Conservation (phyloP, 306 rosid species). For the Begonia loranthoides region DNA sequence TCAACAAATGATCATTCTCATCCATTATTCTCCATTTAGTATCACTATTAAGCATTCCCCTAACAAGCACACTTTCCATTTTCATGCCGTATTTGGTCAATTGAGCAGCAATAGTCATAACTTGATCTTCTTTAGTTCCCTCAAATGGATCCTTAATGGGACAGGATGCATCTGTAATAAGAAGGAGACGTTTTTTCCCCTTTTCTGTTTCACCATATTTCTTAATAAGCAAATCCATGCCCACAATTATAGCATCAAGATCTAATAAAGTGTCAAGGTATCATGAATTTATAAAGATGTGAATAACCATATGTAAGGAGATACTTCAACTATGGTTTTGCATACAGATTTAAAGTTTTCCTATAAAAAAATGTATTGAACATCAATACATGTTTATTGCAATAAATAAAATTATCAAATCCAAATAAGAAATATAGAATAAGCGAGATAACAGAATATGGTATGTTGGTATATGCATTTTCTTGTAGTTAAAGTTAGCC, state of each 20-base stretch:
- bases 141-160: slow-evolving; percentile 60
- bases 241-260: slow-evolving; percentile 87
- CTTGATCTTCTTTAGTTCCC: slow-evolving; percentile 67
- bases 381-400: too few species aligned
- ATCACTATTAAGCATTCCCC: slow-evolving; percentile 39
- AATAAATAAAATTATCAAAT: too few species aligned
- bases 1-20: slow-evolving; percentile 53
- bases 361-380: too few species aligned
- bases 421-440: too few species aligned
- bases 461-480: too few species aligned
- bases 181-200: too few species aligned
- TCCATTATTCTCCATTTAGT: slow-evolving; percentile 44
- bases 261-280: slow-evolving; percentile 70
- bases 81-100: slow-evolving; percentile 63
- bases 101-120: slow-evolving; percentile 53
- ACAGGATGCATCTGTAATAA: slow-evolving; percentile 62
- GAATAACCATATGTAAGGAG: too few species aligned
- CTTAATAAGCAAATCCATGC: slow-evolving; percentile 87
- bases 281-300: background rate
- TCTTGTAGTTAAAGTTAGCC: too few species aligned
- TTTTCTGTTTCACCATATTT: slow-evolving; percentile 55
- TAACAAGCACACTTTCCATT: slow-evolving; percentile 68
- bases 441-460: too few species aligned
- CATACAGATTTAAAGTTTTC: too few species aligned
- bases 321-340: too few species aligned